These are phyloP conservation scores for Metschnikowia sp. DNA, from an alignment of 805 yeast species.

Conservation along the genomic window DNA sequence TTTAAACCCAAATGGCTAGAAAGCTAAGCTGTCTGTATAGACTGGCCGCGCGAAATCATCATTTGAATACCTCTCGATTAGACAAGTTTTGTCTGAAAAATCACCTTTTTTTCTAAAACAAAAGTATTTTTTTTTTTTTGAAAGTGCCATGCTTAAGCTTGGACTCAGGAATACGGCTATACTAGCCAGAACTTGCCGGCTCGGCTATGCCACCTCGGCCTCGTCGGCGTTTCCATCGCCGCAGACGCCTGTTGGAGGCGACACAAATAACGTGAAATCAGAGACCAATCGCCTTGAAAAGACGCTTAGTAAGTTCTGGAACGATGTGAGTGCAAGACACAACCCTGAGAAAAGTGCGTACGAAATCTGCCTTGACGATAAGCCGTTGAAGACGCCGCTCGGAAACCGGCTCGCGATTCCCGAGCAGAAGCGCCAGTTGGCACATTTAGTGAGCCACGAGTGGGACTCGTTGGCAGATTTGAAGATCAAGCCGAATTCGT, in stretches of 20 bases:
- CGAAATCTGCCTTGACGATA: conserved; percentile 65
- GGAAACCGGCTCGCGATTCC: conserved; percentile 74
- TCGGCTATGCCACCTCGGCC: conserved; percentile 5
- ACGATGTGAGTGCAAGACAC: conserved; percentile 51
- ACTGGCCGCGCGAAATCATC: too few species aligned
- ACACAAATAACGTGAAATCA: conserved; percentile 42
- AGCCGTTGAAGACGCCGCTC: conserved; percentile 78
- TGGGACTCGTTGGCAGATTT: conserved; percentile 75
- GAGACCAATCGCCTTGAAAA: conserved; percentile 70
- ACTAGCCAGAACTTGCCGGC: too few species aligned
- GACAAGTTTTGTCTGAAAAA: too few species aligned
- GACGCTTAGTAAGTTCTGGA: conserved; percentile 79
- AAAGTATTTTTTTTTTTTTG: too few species aligned
- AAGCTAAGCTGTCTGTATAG: too few species aligned
- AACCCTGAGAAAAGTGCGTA: conserved; percentile 30
- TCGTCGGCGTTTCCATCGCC: neutral
- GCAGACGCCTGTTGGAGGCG: conserved; percentile 38
- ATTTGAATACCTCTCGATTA: too few species aligned
- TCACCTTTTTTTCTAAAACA: too few species aligned
- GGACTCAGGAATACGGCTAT: too few species aligned
- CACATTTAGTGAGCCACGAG: conserved; percentile 76
- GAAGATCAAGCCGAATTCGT: conserved; percentile 65
- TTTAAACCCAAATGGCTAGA: too few species aligned
- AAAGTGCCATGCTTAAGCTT: too few species aligned
- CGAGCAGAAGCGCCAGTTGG: conserved; percentile 53